Evolutionary conservation across 1,139 yeast species (phyloP).

Genomic region (Candida smagusa): DNA sequence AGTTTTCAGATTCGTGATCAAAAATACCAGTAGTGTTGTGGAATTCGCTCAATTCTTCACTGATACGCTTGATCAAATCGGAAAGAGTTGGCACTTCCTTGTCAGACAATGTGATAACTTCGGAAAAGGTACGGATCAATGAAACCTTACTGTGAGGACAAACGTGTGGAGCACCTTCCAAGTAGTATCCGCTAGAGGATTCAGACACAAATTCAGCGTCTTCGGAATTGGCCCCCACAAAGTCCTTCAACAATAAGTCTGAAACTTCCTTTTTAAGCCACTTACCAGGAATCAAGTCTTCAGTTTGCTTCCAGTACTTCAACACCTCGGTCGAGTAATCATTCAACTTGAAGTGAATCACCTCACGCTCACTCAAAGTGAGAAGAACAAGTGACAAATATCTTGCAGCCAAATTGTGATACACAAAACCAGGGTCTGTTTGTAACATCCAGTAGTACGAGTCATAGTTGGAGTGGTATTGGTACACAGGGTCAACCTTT

Average conservation of each 20-base stretch:
- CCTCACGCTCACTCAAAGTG: slow-evolving; percentile 53
- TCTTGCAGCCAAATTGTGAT: slow-evolving; percentile 57
- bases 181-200: slow-evolving; percentile 21
- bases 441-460: slow-evolving; percentile 53
- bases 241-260: slow-evolving; percentile 17
- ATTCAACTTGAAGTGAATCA: slow-evolving; percentile 35
- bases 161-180: slow-evolving; percentile 10
- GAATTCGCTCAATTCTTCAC: slow-evolving; percentile 25
- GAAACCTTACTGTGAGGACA: background rate
- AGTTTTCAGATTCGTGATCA: slow-evolving; percentile 32
- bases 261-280: slow-evolving; percentile 15
- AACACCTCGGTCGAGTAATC: slow-evolving; percentile 36
- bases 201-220: slow-evolving; percentile 20
- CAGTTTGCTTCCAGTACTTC: slow-evolving; percentile 28
- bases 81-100: slow-evolving; percentile 1
- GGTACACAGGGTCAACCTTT: slow-evolving; percentile 46
- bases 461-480: slow-evolving; percentile 60
- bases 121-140: background rate
- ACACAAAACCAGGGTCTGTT: slow-evolving; percentile 54
- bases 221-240: background rate
- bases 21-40: slow-evolving; percentile 26
- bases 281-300: slow-evolving; percentile 26
- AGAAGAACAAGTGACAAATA: slow-evolving; percentile 55
- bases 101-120: background rate
- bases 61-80: slow-evolving; percentile 19